Conservation (phyloP, 2,329 filamentous ascomycete genomes). For the Dryadomyces quercus-mongolicae region DNA sequence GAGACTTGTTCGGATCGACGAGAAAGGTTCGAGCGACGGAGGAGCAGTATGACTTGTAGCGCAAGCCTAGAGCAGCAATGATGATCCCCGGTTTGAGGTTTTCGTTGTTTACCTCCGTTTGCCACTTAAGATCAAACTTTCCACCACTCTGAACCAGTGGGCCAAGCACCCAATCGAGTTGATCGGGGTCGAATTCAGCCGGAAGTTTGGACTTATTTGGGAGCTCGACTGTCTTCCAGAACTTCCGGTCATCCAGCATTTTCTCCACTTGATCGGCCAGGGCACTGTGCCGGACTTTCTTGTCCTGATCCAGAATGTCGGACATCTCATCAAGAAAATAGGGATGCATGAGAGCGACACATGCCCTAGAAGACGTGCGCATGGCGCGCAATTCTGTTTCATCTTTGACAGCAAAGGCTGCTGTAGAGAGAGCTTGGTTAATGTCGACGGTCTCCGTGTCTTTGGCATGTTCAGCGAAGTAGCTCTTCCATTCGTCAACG, state of each 20-base stretch:
- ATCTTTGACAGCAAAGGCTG: slow-evolving; percentile 86
- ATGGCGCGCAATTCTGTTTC: slow-evolving; percentile 89
- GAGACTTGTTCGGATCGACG: slow-evolving; percentile 91
- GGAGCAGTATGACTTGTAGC: slow-evolving; percentile 93
- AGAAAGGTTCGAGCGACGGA: slow-evolving; percentile 88
- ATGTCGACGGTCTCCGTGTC: slow-evolving; percentile 86
- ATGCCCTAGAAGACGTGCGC: slow-evolving; percentile 86
- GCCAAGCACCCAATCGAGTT: slow-evolving; percentile 89
- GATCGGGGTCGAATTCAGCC: slow-evolving; percentile 70
- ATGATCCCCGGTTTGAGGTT: slow-evolving; percentile 85
- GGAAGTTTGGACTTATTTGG: slow-evolving; percentile 66
- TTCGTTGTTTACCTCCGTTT: slow-evolving; percentile 66
- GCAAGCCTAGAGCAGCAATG: slow-evolving; percentile 77
- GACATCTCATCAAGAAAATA: slow-evolving; percentile 99
- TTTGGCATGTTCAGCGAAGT: slow-evolving; percentile 65
- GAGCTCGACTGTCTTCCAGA: slow-evolving; percentile 71
- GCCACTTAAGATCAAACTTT: slow-evolving; percentile 81
- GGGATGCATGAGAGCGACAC: slow-evolving; percentile 85
- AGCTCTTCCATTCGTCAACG: slow-evolving; percentile 89
- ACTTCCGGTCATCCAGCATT: slow-evolving; percentile 88
- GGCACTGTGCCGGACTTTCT: slow-evolving; percentile 84
- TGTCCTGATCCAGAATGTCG: slow-evolving; percentile 86
- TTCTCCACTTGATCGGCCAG: slow-evolving; percentile 79
- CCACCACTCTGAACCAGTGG: slow-evolving; percentile 92
- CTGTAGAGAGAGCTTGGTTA: slow-evolving; percentile 64